Evolutionary conservation across 164 flowering plant genomes (phyloP).

Genomic region (Chimonanthus salicifolius): DNA sequence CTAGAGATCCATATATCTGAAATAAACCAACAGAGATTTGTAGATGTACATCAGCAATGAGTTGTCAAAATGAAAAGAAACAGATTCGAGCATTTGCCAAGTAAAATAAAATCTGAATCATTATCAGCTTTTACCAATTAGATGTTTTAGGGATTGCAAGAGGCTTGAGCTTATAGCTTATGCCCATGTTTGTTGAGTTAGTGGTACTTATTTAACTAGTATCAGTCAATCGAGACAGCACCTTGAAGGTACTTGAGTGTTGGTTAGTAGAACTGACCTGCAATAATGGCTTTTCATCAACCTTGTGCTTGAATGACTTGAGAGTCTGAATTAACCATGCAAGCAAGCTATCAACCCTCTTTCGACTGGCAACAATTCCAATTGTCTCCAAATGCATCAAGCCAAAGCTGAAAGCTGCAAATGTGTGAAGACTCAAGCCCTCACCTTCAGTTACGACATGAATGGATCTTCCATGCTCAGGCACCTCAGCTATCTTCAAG

Average conservation of each 20-base stretch:
- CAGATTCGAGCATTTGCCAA: neutral
- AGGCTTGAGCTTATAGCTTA: too few relatives aligned
- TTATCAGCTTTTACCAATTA: too few relatives aligned
- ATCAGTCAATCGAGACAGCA: neutral
- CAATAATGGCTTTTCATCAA: conserved; percentile 6
- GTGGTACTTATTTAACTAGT: too few relatives aligned
- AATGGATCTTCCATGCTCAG: neutral
- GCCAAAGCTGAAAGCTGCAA: conserved; percentile 10
- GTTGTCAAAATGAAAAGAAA: neutral
- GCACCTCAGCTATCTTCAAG: conserved; percentile 5
- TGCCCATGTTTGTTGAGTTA: too few relatives aligned
- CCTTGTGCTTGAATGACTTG: conserved; percentile 7
- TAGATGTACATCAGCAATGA: neutral
- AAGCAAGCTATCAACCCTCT: conserved; percentile 5
- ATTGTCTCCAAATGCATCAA: conserved; percentile 6
- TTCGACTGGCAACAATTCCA: neutral
- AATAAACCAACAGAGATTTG: neutral
- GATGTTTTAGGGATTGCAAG: too few relatives aligned
- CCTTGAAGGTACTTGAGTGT: neutral
- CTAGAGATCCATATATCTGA: conserved; percentile 10
- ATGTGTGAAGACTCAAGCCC: conserved; percentile 7
- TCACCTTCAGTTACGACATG: conserved; percentile 1
- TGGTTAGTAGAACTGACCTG: conserved; percentile 2
- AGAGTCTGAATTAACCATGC: conserved; percentile 8
- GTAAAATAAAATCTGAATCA: too few relatives aligned